These are phyloP conservation scores for Penicillium concentricum DNA, from an alignment of 2,329 filamentous ascomycete genomes.

Conservation along the genomic window DNA sequence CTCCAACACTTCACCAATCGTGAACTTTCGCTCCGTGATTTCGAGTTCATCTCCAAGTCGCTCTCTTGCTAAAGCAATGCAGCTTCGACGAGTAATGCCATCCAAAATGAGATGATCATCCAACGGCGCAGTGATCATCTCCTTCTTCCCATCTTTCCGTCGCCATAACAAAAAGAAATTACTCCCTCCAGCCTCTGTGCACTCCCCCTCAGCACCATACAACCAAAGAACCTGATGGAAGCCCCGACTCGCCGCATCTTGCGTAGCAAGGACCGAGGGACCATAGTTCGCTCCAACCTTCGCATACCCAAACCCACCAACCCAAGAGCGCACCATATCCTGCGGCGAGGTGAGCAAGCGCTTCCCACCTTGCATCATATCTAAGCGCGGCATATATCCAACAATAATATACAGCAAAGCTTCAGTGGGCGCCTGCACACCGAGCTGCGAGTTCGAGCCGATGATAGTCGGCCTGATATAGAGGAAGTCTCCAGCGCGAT, in stretches of 20 bases:
- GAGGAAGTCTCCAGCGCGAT: too few relatives aligned
- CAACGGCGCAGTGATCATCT: constrained; percentile 77
- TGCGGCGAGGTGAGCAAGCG: neutral
- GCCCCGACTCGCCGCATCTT: constrained; percentile 68
- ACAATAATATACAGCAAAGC: constrained; percentile 64
- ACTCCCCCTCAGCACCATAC: constrained; percentile 68
- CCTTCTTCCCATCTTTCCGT: constrained; percentile 48
- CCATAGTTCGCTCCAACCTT: constrained; percentile 92
- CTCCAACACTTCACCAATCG: neutral
- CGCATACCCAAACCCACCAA: constrained; percentile 81
- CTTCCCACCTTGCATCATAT: neutral
- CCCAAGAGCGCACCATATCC: constrained; percentile 71
- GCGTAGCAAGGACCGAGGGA: constrained; percentile 71
- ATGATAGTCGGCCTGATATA: too few relatives aligned
- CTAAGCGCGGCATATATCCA: constrained; percentile 58
- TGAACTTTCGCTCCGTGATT: neutral
- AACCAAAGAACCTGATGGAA: constrained; percentile 88
- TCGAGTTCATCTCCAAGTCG: neutral
- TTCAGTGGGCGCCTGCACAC: constrained; percentile 39
- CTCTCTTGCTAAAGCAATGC: neutral
- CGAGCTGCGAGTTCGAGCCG: too few relatives aligned
- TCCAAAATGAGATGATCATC: constrained; percentile 73
- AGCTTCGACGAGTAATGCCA: constrained; percentile 73
- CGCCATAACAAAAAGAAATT: constrained; percentile 84
- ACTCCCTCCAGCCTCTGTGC: constrained; percentile 82